Conservation (phyloP, 495 filamentous ascomycete species). For the Pyrenula massariospora region DNA sequence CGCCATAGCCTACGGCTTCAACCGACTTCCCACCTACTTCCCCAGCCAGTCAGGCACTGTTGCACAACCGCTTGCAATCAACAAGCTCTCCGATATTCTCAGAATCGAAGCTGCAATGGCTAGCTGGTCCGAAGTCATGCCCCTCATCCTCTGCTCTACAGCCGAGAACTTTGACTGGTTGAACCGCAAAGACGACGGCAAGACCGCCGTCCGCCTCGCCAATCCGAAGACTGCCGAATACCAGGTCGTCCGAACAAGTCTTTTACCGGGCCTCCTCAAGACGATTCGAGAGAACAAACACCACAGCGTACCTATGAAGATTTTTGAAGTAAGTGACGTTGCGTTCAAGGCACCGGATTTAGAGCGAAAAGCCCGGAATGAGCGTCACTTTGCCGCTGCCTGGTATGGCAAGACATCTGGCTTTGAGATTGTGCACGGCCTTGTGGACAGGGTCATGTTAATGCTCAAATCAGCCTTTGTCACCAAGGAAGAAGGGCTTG, state of each 20-base stretch:
- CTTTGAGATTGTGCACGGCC: conserved; percentile 91
- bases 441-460: conserved; percentile 80
- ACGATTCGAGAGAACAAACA: conserved; percentile 91
- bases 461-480: conserved; percentile 84
- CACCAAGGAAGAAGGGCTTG: conserved; percentile 57
- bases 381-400: conserved; percentile 88
- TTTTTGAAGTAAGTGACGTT: conserved; percentile 89
- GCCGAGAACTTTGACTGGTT: conserved; percentile 98
- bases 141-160: conserved; percentile 91
- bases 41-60: conserved; percentile 75
- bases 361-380: conserved; percentile 82
- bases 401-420: conserved; percentile 92
- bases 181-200: conserved; percentile 82
- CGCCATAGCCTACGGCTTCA: conserved; percentile 92
- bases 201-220: conserved; percentile 72
- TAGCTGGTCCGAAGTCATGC: conserved; percentile 94
- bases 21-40: conserved; percentile 74
- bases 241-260: conserved; percentile 83
- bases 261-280: conserved; percentile 87
- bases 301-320: conserved; percentile 77
- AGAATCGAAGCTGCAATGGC: conserved; percentile 85
- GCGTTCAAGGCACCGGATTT: conserved; percentile 68
- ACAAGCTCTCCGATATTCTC: conserved; percentile 89
- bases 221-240: conserved; percentile 97
- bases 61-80: conserved; percentile 77